phyloP scores from a whole-genome alignment of 768 basidiomycete genomes.

The Guyanaporus albipodus region DNA sequence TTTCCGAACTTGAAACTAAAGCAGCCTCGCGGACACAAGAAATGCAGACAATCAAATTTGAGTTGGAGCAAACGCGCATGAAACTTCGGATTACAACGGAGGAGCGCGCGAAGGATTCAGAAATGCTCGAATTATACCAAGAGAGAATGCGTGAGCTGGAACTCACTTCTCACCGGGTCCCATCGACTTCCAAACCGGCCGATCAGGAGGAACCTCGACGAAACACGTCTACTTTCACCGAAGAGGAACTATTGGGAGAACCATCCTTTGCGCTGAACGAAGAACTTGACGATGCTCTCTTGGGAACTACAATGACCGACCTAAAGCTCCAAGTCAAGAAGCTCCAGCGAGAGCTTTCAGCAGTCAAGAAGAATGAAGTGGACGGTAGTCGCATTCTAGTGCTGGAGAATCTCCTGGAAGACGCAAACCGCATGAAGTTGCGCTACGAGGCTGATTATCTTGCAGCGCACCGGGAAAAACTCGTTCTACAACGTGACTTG shows the following conservation, averaged over 20 bases:
- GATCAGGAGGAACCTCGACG: slow-evolving; percentile 13
- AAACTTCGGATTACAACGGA: slow-evolving; percentile 64
- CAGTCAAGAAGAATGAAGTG: slow-evolving; percentile 66
- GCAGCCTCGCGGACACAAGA: slow-evolving; percentile 62
- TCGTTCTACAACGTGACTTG: slow-evolving; percentile 73
- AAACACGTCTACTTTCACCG: slow-evolving; percentile 34
- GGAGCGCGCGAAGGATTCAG: slow-evolving; percentile 74
- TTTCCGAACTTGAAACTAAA: slow-evolving; percentile 76
- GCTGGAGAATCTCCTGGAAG: slow-evolving; percentile 88
- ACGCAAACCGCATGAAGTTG: slow-evolving; percentile 85
- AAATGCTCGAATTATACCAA: slow-evolving; percentile 85
- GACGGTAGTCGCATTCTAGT: slow-evolving; percentile 77
- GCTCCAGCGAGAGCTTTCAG: slow-evolving; percentile 76
- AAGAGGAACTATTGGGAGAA: slow-evolving; percentile 45
- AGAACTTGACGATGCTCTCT: slow-evolving; percentile 83
- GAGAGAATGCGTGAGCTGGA: slow-evolving; percentile 90
- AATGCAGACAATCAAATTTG: slow-evolving; percentile 65
- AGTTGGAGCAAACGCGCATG: slow-evolving; percentile 70
- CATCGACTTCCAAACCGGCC: slow-evolving; percentile 28
- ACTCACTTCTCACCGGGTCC: slow-evolving; percentile 52
- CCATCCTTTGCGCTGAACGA: slow-evolving; percentile 66
- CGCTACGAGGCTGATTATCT: slow-evolving; percentile 89
- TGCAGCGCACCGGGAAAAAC: slow-evolving; percentile 74
- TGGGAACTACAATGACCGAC: slow-evolving; percentile 86
- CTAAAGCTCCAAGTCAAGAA: slow-evolving; percentile 83